A percentile compares a stretch with the other conserved stretches of the same genome.
Conservation (phyloP, 768 basidiomycete species). For the Phlebiopsis flavidoalba region DNA sequence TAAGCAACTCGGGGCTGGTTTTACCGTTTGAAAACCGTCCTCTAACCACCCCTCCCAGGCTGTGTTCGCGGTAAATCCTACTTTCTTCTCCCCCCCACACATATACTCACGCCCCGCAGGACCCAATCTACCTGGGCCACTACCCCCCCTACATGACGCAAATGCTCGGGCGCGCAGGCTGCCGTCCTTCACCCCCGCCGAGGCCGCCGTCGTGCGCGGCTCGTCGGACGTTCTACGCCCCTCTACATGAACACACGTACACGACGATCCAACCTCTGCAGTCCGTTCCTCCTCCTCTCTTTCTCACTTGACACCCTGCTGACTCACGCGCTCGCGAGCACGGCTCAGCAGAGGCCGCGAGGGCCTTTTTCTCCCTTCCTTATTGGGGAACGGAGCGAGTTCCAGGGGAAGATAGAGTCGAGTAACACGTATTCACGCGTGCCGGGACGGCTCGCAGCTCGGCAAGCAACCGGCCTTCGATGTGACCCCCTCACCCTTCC, state of each 20-base stretch:
- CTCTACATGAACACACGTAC: slow-evolving; percentile 76
- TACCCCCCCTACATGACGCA: slow-evolving; percentile 64
- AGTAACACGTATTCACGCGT: too few species aligned
- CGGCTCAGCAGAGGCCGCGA: too few species aligned
- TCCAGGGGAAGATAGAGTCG: too few species aligned
- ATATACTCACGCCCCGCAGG: slow-evolving; percentile 27
- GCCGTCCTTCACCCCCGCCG: slow-evolving; percentile 53
- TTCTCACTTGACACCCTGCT: too few species aligned
- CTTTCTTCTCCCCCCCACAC: slow-evolving; percentile 7
- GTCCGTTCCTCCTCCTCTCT: slow-evolving; percentile 14
- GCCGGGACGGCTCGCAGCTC: too few species aligned
- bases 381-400: background rate
- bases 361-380: background rate
- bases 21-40: background rate
- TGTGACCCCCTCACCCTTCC: too few species aligned
- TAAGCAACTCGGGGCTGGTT: slow-evolving; percentile 19
- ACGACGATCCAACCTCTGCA: slow-evolving; percentile 58
- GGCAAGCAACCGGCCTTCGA: too few species aligned
- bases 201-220: slow-evolving; percentile 53
- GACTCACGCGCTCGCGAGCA: too few species aligned
- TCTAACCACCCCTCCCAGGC: slow-evolving; percentile 30
- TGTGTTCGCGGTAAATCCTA: slow-evolving; percentile 48
- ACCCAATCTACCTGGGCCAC: slow-evolving; percentile 69
- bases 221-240: slow-evolving; percentile 73
- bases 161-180: slow-evolving; percentile 51